Conservation (phyloP, 2,329 filamentous ascomycete species). For the Acrodontium crateriforme region DNA sequence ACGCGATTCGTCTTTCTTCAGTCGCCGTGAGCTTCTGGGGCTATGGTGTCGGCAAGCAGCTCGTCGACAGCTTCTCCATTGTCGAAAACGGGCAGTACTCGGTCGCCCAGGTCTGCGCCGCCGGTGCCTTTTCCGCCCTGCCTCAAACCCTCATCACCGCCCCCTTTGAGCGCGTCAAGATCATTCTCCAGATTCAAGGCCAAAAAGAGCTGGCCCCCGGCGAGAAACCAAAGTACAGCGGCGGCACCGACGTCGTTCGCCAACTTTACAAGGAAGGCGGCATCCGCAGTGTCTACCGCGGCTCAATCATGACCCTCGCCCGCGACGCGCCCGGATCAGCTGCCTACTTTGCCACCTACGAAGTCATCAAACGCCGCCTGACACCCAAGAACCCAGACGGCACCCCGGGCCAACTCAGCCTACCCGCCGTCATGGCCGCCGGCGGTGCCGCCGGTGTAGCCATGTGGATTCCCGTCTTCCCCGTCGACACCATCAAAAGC, state of each 20-base stretch:
- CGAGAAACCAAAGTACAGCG: conserved; percentile 83
- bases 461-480: conserved; percentile 99
- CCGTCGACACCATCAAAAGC: conserved; percentile 91
- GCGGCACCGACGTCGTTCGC: conserved; percentile 77
- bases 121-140: conserved; percentile 94
- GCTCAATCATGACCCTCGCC: conserved; percentile 77
- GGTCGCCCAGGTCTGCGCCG: conserved; percentile 76
- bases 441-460: conserved; percentile 86
- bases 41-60: conserved; percentile 86
- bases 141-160: conserved; percentile 98
- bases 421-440: conserved; percentile 70
- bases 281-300: conserved; percentile 81
- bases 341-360: conserved; percentile 95
- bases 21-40: conserved; percentile 68
- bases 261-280: conserved; percentile 90
- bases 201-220: conserved; percentile 74
- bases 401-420: conserved; percentile 58
- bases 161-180: conserved; percentile 96
- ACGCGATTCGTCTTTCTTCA: not conserved
- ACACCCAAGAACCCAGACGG: conserved; percentile 71
- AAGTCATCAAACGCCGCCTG: conserved; percentile 78
- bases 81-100: conserved; percentile 58
- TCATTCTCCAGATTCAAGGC: conserved; percentile 93
- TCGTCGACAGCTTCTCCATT: conserved; percentile 57
- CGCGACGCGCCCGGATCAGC: conserved; percentile 86